Evolutionary conservation across 1,284 basidiomycete genomes (phyloP).

Genomic region (Gymnopus androsaceus): DNA sequence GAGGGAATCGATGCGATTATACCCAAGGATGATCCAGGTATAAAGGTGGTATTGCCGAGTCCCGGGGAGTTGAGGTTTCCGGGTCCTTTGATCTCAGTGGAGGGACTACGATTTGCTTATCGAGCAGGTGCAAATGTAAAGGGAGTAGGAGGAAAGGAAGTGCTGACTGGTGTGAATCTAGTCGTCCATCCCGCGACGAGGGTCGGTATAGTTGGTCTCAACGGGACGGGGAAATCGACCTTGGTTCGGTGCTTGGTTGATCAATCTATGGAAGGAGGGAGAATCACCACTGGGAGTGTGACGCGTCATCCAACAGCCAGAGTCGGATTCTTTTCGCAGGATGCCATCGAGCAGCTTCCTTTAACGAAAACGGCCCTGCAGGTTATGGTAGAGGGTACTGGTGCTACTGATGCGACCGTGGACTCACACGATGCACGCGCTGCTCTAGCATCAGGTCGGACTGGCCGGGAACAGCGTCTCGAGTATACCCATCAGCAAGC

Average conservation of each 20-base stretch:
- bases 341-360: constrained; percentile 55
- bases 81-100: constrained; percentile 54
- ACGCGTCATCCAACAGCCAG: constrained; percentile 57
- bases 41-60: constrained; percentile 49
- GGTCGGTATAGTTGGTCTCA: constrained; percentile 55
- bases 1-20: constrained; percentile 46
- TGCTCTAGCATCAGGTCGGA: constrained; percentile 51
- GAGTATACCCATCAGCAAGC: constrained; percentile 42
- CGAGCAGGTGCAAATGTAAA: too few relatives aligned
- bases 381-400: constrained; percentile 33
- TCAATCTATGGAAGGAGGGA: constrained; percentile 30
- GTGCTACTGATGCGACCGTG: constrained; percentile 6
- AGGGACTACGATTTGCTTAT: constrained; percentile 51
- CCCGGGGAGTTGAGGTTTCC: constrained; percentile 49
- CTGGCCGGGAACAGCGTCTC: constrained; percentile 48
- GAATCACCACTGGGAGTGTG: constrained; percentile 54
- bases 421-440: constrained; percentile 45
- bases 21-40: constrained; percentile 47
- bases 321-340: constrained; percentile 61
- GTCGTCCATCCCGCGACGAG: constrained; percentile 58
- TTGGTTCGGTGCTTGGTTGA: constrained; percentile 60
- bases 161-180: constrained; percentile 57
- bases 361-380: constrained; percentile 38
- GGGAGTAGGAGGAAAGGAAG: constrained; percentile 33
- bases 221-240: constrained; percentile 52